phyloP scores from a whole-genome alignment of 306 rosid genomes.

The Parietaria judaica region DNA sequence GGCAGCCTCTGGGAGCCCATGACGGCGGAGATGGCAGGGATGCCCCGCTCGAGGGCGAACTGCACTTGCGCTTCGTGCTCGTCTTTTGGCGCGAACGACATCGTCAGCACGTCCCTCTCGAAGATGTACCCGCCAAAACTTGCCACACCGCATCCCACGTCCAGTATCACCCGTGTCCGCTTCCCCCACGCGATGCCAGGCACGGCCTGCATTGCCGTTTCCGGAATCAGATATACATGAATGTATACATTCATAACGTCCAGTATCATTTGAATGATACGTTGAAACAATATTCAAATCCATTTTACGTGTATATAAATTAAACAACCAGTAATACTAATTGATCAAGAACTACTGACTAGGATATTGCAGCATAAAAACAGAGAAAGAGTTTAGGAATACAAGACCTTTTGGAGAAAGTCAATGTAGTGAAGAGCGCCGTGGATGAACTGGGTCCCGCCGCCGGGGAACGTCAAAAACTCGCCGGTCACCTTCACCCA shows the following conservation, averaged over 20 bases:
- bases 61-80: slow-evolving; percentile 96
- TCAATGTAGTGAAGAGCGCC: slow-evolving; percentile 93
- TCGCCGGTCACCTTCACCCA: slow-evolving; percentile 93
- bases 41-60: slow-evolving; percentile 89
- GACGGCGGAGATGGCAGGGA: slow-evolving; percentile 89
- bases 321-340: too few relatives aligned
- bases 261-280: too few relatives aligned
- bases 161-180: slow-evolving; percentile 61
- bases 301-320: too few relatives aligned
- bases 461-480: slow-evolving; percentile 85
- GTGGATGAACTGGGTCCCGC: slow-evolving; percentile 89
- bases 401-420: slow-evolving; percentile 54
- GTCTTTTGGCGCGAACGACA: slow-evolving; percentile 97
- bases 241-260: too few relatives aligned
- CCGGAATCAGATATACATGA: too few relatives aligned
- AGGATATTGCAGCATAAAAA: too few relatives aligned
- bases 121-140: slow-evolving; percentile 88
- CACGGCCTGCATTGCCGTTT: slow-evolving; percentile 41
- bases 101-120: slow-evolving; percentile 71
- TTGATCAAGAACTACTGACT: too few relatives aligned
- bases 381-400: too few relatives aligned
- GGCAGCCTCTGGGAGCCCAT: slow-evolving; percentile 92
- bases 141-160: slow-evolving; percentile 94
- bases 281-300: too few relatives aligned
- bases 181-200: slow-evolving; percentile 66